These are phyloP conservation scores for Mucor irregularis DNA, from an alignment of 371 early-diverging fungal genomes.

Conservation along the genomic window DNA sequence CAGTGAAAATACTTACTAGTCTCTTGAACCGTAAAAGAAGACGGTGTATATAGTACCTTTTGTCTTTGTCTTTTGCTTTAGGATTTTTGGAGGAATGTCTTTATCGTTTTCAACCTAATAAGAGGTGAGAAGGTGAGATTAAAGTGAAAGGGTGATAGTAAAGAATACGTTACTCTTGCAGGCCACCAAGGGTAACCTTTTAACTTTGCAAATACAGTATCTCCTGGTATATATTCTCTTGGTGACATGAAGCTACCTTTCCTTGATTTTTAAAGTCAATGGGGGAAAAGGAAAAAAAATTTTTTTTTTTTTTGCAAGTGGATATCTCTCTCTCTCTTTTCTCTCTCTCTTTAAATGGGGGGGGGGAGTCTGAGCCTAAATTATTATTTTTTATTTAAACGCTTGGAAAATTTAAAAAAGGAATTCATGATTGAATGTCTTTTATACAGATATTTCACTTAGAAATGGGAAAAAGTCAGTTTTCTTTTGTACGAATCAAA, in stretches of 20 bases:
- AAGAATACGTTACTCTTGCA: conserved; percentile 54
- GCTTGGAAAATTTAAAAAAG: conserved; percentile 4
- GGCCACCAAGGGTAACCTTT: conserved; percentile 80
- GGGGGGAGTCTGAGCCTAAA: no score
- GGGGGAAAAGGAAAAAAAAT: no score
- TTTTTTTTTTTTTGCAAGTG: neutral
- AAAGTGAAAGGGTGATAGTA: no score
- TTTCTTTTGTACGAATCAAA: no score
- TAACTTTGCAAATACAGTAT: conserved; percentile 65
- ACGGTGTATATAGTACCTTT: conserved; percentile 55
- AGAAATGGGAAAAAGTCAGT: no score
- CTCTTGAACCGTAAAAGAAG: conserved; percentile 62
- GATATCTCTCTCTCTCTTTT: no score
- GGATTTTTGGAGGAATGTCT: conserved; percentile 48
- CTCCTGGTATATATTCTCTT: conserved; percentile 51
- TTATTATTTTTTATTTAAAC: no score
- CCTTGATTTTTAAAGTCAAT: no score
- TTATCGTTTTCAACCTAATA: conserved; percentile 53
- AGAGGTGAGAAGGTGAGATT: neutral
- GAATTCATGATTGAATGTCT: neutral
- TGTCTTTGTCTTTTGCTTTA: conserved; percentile 52
- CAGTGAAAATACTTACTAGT: conserved; percentile 55
- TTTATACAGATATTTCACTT: no score
- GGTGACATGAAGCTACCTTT: conserved; percentile 6
- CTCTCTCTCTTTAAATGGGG: no score